Percentiles rank a stretch among this genome's conserved stretches.
phyloP scores from a whole-genome alignment of 768 basidiomycete species.

The Calocera viscosa region DNA sequence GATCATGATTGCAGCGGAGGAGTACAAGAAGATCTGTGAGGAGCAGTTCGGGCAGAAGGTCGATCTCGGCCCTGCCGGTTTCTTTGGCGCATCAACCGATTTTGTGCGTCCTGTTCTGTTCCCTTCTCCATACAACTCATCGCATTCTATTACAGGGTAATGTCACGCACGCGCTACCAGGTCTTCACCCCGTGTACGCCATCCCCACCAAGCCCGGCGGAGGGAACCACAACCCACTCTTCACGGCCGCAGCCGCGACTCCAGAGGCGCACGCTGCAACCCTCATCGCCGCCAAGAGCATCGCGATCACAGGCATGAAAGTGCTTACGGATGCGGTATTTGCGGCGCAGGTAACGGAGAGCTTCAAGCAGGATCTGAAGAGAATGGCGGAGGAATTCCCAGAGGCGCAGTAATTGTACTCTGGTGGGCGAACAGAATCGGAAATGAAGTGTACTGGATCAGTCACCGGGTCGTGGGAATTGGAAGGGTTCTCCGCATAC shows the following conservation, averaged over 20 bases:
- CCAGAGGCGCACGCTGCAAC: slow-evolving; percentile 51
- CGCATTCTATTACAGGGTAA: neutral
- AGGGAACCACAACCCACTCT: slow-evolving; percentile 65
- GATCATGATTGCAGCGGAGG: slow-evolving; percentile 23
- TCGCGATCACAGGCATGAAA: slow-evolving; percentile 57
- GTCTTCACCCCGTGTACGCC: slow-evolving; percentile 27
- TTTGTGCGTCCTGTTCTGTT: slow-evolving; percentile 33
- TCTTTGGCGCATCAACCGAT: slow-evolving; percentile 65
- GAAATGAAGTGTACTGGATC: too few relatives aligned
- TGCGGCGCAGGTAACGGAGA: slow-evolving; percentile 36
- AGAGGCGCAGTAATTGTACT: neutral
- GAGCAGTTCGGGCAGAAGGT: slow-evolving; percentile 41
- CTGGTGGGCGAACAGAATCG: too few relatives aligned
- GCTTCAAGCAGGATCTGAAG: neutral
- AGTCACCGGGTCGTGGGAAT: too few relatives aligned
- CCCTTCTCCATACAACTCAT: neutral
- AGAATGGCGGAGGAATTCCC: slow-evolving; percentile 3
- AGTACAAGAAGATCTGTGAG: slow-evolving; percentile 48
- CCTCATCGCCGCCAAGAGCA: slow-evolving; percentile 53
- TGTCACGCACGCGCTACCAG: neutral
- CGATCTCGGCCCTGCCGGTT: slow-evolving; percentile 51
- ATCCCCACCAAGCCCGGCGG: slow-evolving; percentile 62
- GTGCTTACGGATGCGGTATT: slow-evolving; percentile 58
- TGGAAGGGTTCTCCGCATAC: too few relatives aligned
- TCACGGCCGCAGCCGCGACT: slow-evolving; percentile 51